phyloP scores from a whole-genome alignment of 169 alveolate species.

The Toxoplasma gondii region DNA sequence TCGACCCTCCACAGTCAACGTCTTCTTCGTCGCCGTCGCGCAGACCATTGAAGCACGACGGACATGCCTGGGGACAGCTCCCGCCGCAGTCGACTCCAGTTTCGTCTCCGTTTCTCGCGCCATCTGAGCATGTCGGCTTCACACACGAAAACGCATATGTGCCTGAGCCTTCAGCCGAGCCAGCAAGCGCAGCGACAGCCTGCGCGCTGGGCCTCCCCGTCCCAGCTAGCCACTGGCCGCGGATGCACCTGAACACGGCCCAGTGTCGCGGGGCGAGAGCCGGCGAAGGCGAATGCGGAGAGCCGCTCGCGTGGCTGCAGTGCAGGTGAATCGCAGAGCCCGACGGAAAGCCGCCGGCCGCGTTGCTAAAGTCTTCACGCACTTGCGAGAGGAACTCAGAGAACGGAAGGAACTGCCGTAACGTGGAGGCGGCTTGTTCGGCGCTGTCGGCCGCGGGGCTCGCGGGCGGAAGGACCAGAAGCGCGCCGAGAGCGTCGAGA shows the following conservation, averaged over 20 bases:
- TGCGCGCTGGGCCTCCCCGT: neutral
- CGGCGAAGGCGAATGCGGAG: neutral
- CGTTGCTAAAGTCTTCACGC: neutral
- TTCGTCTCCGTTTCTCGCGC: constrained; percentile 59
- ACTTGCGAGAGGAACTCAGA: neutral
- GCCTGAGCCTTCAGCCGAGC: neutral
- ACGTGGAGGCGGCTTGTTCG: neutral
- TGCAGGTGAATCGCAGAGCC: neutral
- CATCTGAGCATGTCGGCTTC: neutral
- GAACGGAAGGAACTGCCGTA: neutral
- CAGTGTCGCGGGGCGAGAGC: neutral
- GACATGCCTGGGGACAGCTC: constrained; percentile 71
- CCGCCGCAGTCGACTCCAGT: constrained; percentile 80
- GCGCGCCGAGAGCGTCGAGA: neutral
- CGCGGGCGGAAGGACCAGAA: neutral
- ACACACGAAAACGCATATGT: neutral
- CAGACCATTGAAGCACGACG: constrained; percentile 74
- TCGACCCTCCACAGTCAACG: constrained; percentile 71
- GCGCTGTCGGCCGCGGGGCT: neutral
- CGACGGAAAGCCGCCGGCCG: neutral
- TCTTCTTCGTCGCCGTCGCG: constrained; percentile 74
- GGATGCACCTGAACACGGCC: constrained; percentile 2
- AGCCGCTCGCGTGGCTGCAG: neutral
- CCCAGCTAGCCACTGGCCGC: constrained; percentile 14
- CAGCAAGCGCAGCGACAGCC: neutral